Base-by-base conservation (phyloP, 257 asterid species). In the Rhazya stricta region DNA sequence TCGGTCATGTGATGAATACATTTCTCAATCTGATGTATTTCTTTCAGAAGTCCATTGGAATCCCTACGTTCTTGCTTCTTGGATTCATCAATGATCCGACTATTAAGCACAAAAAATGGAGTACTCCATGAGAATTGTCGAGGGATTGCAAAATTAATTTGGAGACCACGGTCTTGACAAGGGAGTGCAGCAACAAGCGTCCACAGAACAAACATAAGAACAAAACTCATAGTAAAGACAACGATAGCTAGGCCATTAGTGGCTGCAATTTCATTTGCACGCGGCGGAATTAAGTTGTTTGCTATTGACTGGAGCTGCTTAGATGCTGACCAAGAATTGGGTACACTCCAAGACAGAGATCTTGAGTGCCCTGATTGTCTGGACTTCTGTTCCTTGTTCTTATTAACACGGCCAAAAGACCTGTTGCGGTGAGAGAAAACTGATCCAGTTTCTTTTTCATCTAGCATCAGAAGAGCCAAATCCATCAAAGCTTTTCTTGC, bases 281-380 rank as follows among this genome's bases (percentile, higher is more conserved):
- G 91, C 0, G 99, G 99, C 15, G 92, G 86, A 54, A 80, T 79
- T 78, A 95, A 77, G 85, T 77, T 87, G 82, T 63, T 86, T 18
- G 96, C 87, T n/a, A 95, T 80, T 36, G 85, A 77, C 50, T 92
- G 98, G 77, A 95, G 92, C 85, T 95, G 99, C 84, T 91, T 95
- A 1, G 98, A 88, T 13, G 99, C 97, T 0, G 99, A 95, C 99
- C 99, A 95, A 72, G 85, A 69, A 51, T 84, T 88, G 1, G 99
- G 89, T 4, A 95, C 97, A 19, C 98, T 91, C 99, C 99, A 95
- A n/a, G 99, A 92, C 13, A 87, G 83, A 2, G 99, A 95, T 67
- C 99, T 77, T 16, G 96, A 81, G 79, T 95, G 99, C 42, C 97
- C 91, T 2, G 92, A 84, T 15, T 81, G 72, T 2, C 82, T 74